Percentiles rank a stretch among this genome's conserved stretches.
Conservation (phyloP, 306 rosid species). For the Prunus mongolica region DNA sequence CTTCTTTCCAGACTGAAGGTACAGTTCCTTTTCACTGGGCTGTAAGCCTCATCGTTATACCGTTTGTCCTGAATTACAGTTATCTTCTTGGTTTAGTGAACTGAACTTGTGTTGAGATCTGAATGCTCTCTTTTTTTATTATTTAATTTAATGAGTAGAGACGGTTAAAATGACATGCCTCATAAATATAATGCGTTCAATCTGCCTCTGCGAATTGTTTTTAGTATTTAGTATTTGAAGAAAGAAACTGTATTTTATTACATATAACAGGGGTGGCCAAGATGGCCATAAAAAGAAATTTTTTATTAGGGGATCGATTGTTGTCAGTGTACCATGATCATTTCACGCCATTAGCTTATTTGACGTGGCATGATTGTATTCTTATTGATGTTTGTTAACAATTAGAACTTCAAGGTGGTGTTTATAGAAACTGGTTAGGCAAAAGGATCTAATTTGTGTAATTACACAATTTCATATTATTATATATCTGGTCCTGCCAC, state of each 20-base stretch:
- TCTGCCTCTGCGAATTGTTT: not conserved
- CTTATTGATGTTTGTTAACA: not conserved
- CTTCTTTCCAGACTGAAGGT: conserved; percentile 23
- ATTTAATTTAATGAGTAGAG: not conserved
- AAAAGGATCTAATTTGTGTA: not conserved
- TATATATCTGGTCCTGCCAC: not conserved
- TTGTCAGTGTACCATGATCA: not conserved
- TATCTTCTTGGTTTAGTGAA: not conserved
- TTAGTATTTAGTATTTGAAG: not conserved
- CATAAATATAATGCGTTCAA: not conserved
- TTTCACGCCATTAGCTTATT: not conserved
- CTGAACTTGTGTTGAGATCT: not conserved
- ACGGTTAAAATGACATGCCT: not conserved
- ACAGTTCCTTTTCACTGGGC: not conserved
- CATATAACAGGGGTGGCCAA: too few relatives aligned
- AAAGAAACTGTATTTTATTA: too few relatives aligned
- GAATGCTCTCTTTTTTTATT: not conserved
- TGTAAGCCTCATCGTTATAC: not conserved
- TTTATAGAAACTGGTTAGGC: not conserved
- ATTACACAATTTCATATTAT: not conserved
- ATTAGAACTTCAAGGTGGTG: not conserved
- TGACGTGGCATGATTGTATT: not conserved
- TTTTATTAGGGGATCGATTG: not conserved
- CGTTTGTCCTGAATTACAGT: not conserved
- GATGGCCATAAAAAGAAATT: not conserved